These are phyloP conservation scores for Fusarium sp. DNA, from an alignment of 2,329 filamentous ascomycete genomes.

Conservation along the genomic window DNA sequence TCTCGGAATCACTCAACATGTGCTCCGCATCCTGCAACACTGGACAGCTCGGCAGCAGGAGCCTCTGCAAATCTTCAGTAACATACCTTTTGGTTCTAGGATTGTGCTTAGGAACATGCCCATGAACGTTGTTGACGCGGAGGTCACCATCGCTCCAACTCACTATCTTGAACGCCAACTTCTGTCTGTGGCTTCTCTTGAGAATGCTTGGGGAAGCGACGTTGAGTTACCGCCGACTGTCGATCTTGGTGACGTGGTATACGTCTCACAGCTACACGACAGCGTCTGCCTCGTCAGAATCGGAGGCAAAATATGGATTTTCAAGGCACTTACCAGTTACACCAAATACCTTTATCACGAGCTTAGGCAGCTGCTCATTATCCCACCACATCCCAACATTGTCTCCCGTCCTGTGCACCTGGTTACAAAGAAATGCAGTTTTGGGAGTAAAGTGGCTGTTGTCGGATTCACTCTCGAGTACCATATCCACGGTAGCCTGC, in stretches of 20 bases:
- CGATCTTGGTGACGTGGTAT: slow-evolving; percentile 60
- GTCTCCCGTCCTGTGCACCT: slow-evolving; percentile 63
- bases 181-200: slow-evolving; percentile 55
- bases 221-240: slow-evolving; percentile 57
- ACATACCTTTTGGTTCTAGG: slow-evolving; percentile 65
- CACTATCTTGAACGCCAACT: slow-evolving; percentile 65
- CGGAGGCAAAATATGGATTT: slow-evolving; percentile 56
- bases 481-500: slow-evolving; percentile 63
- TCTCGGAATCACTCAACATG: slow-evolving; percentile 63
- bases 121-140: slow-evolving; percentile 56
- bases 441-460: slow-evolving; percentile 65
- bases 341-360: slow-evolving; percentile 71
- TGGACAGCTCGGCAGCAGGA: slow-evolving; percentile 55
- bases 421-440: slow-evolving; percentile 64
- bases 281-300: slow-evolving; percentile 66
- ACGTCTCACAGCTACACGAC: slow-evolving; percentile 66
- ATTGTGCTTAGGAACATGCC: slow-evolving; percentile 64
- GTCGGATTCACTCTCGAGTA: slow-evolving; percentile 67
- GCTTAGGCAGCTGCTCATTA: slow-evolving; percentile 62
- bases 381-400: slow-evolving; percentile 63
- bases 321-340: slow-evolving; percentile 67
- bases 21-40: slow-evolving; percentile 63
- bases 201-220: slow-evolving; percentile 54
- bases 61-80: slow-evolving; percentile 51
- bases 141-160: slow-evolving; percentile 59